Conservation (phyloP, 371 early-diverging fungal genomes). For the Apophysomyces sp. region DNA sequence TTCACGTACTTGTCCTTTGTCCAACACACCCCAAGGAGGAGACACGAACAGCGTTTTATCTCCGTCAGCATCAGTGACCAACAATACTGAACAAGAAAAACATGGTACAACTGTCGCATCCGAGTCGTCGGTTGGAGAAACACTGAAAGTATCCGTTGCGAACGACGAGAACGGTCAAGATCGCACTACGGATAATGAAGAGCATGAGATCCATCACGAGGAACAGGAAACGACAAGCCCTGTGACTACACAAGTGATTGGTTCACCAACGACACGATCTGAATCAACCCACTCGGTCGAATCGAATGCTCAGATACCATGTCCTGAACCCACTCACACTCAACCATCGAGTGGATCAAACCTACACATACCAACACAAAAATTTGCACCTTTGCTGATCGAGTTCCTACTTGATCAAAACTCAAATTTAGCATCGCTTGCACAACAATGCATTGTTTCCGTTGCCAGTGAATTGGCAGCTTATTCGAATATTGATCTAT, state of each 20-base stretch:
- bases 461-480: conserved; percentile 46
- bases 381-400: conserved; percentile 43
- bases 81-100: neutral
- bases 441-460: conserved; percentile 49
- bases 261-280: neutral
- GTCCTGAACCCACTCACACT: neutral
- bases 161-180: neutral
- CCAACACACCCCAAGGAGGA: neutral
- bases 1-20: neutral
- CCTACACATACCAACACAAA: conserved; percentile 29
- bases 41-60: neutral
- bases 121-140: neutral
- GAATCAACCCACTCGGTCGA: neutral
- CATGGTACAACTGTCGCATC: neutral
- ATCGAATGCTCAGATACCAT: neutral
- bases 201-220: conserved; percentile 1
- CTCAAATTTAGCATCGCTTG: conserved; percentile 45
- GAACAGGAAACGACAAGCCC: neutral
- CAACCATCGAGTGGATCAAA: neutral
- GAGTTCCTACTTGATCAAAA: conserved; percentile 55
- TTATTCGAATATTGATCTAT: conserved; percentile 16
- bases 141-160: neutral
- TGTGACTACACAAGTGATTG: neutral
- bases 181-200: neutral
- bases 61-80: neutral